phyloP scores from a whole-genome alignment of 169 alveolate genomes.

The Plasmodium sp. region DNA sequence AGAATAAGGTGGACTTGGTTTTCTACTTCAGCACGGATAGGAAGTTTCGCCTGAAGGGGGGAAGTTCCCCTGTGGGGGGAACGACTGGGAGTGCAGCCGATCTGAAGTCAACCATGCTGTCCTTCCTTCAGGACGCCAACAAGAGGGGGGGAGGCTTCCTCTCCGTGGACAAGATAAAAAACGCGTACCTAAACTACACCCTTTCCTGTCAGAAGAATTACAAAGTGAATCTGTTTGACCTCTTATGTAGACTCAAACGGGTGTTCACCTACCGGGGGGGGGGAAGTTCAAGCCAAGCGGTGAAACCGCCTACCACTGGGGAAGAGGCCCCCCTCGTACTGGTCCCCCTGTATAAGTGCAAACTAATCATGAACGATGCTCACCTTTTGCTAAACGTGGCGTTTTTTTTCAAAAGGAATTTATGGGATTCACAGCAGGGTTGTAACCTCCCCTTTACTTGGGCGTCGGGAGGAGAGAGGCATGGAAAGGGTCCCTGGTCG shows the following conservation, averaged over 20 bases:
- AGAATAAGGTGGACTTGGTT: slow-evolving; percentile 53
- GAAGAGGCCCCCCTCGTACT: neutral
- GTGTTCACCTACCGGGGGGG: neutral
- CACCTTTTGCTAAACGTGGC: slow-evolving; percentile 33
- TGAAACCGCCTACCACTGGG: neutral
- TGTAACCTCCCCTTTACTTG: neutral
- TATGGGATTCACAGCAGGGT: slow-evolving; percentile 36
- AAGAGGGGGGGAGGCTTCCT: neutral
- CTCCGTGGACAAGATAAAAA: slow-evolving; percentile 7
- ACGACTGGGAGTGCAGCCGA: neutral
- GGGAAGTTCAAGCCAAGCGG: neutral
- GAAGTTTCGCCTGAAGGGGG: neutral
- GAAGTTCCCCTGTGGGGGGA: neutral
- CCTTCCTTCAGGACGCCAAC: slow-evolving; percentile 34
- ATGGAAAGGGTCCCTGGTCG: neutral
- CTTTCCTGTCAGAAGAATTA: slow-evolving; percentile 51
- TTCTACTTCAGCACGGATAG: slow-evolving; percentile 38
- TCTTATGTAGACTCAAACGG: neutral
- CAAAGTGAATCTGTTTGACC: slow-evolving; percentile 8
- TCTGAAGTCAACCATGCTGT: neutral
- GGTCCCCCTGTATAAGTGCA: slow-evolving; percentile 26
- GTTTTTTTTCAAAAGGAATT: slow-evolving; percentile 26
- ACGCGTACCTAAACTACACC: slow-evolving; percentile 39
- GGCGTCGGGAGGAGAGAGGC: neutral
- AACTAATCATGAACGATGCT: slow-evolving; percentile 3